Evolutionary conservation across 2,329 filamentous ascomycete species (phyloP), one percentile per base, ranked within the genome.

Genomic region (Pleoardoris graminearum): DNA sequence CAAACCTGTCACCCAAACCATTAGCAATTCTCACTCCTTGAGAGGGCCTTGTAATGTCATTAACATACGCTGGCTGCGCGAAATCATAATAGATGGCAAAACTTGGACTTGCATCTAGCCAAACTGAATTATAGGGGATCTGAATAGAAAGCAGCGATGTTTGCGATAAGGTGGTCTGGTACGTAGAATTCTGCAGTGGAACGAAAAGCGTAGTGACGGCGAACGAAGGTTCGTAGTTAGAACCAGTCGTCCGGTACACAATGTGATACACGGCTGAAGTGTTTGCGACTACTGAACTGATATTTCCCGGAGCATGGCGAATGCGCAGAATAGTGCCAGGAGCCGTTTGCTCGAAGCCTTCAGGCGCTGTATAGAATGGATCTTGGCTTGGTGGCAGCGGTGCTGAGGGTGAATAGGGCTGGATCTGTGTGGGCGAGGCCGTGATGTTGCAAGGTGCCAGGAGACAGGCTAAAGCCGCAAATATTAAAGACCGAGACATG

Each of bases 211-310:
- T 63, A 11, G 55, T 62, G 3, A 60, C 57, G 3, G 55, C 60
- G 19, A 48, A 61, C 12, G 55, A 51, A 16, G 60, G 54, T 19
- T 57, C 36, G 21, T 55, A 57, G 17, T 54, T 46, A 14, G 54
- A 41, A 30, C 57, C 54, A 5, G 59, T 63, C 4, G 57, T 60
- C 8, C 55, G 51, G 45, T 55, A 63, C 6, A 63, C 48, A 21
- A 58, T 58, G 36, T 62, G 46, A 41, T 60, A 60, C 1, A 48
- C 55, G 14, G 46, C 44, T n/a, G 49, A 54, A 16, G 23, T 37
- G 35, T 58, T 58, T 1, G 50, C 36, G 21, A 61, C 38, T 21
- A 55, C 47, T 16, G 32, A 38, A 1, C 46, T 53, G 8, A 53
- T 25, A 16, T 60, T 58, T 14, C 53, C 51, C 3, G 58, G 53